These are phyloP conservation scores for Moricandia arvensis DNA, from an alignment of 345 rosid species.

Conservation along the genomic window DNA sequence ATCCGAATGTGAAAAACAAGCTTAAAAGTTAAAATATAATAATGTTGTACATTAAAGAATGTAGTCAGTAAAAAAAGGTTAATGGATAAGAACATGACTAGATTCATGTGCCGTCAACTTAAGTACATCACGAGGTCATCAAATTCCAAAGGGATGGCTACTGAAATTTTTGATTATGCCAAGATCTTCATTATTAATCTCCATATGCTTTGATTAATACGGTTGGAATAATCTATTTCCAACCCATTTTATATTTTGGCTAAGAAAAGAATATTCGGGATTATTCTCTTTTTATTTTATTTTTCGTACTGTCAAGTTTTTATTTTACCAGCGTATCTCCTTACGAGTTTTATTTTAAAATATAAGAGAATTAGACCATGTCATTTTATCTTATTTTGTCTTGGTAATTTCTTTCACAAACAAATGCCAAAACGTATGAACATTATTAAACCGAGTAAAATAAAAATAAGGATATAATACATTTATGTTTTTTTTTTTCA, in stretches of 20 bases:
- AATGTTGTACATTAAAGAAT: neutral
- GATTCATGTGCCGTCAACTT: conserved; percentile 3
- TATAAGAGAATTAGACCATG: neutral
- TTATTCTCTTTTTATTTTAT: neutral
- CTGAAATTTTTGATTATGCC: neutral
- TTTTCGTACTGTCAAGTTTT: neutral
- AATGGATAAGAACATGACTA: conserved; percentile 17
- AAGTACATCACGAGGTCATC: neutral
- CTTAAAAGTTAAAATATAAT: neutral
- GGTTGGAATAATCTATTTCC: neutral
- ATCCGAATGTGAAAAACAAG: conserved; percentile 30
- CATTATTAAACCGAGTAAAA: too few species aligned
- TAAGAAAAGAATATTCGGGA: neutral
- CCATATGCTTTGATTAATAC: neutral
- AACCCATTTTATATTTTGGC: neutral
- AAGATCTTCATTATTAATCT: neutral
- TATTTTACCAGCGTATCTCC: neutral
- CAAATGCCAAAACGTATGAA: neutral
- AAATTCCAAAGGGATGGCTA: conserved; percentile 20
- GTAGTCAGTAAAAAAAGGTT: conserved; percentile 5
- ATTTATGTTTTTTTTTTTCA: too few species aligned
- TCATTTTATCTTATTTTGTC: neutral
- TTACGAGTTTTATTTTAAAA: neutral
- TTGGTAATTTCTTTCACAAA: neutral
- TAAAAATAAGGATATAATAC: too few species aligned